Evolutionary conservation across 257 asterid genomes (phyloP).

Genomic region (Lithospermum erythrorhizon): DNA sequence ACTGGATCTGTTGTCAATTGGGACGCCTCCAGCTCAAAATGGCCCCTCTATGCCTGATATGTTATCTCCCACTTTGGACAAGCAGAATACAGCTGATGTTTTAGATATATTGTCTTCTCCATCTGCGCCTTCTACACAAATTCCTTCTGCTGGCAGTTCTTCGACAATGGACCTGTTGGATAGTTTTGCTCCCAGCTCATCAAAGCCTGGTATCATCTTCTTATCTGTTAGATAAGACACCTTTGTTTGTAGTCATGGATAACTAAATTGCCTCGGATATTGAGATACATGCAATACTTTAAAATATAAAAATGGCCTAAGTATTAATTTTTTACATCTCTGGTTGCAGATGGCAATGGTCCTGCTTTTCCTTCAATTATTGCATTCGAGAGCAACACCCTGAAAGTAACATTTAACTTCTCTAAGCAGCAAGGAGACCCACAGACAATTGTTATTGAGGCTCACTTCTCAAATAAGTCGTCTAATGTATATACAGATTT

Average conservation of each 20-base stretch:
- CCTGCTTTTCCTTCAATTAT: slow-evolving; percentile 58
- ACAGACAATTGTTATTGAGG: slow-evolving; percentile 62
- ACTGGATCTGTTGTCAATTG: slow-evolving; percentile 83
- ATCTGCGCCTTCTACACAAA: background rate
- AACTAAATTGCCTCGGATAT: background rate
- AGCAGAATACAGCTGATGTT: slow-evolving; percentile 37
- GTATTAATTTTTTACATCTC: slow-evolving; percentile 8
- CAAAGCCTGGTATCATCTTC: slow-evolving; percentile 41
- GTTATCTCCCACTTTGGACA: slow-evolving; percentile 40
- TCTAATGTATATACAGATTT: slow-evolving; percentile 56
- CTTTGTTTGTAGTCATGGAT: background rate
- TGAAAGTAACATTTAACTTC: slow-evolving; percentile 61
- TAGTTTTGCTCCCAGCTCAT: slow-evolving; percentile 51
- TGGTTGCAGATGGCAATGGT: slow-evolving; percentile 54
- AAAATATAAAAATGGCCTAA: slow-evolving; percentile 5
- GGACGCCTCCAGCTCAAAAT: slow-evolving; percentile 57
- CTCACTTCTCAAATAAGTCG: slow-evolving; percentile 64
- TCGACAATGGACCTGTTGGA: slow-evolving; percentile 79
- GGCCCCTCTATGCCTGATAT: slow-evolving; percentile 39
- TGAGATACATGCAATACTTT: background rate
- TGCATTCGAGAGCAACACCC: slow-evolving; percentile 77
- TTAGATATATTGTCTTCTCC: slow-evolving; percentile 35
- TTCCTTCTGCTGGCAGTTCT: slow-evolving; percentile 43
- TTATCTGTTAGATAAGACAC: background rate
- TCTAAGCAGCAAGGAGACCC: slow-evolving; percentile 70